Conservation (phyloP, 116 monocot species). For the Papilionanthe hybrid region DNA sequence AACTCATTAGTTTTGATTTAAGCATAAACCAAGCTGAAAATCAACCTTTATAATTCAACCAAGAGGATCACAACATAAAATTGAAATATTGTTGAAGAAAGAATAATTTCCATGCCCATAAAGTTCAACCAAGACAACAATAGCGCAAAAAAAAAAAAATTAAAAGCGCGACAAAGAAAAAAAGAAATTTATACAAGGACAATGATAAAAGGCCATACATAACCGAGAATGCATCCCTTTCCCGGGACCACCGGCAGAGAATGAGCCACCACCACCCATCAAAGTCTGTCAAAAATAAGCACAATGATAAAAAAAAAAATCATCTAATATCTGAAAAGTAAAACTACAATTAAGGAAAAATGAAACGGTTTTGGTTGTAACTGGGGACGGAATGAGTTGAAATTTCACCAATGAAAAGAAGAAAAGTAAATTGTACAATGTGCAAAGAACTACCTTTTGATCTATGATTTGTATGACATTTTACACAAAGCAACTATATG, state of each 20-base stretch:
- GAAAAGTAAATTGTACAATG: not conserved
- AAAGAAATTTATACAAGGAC: not conserved
- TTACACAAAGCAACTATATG: too few relatives aligned
- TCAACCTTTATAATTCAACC: not conserved
- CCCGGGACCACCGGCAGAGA: conserved; percentile 86
- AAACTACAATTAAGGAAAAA: not conserved
- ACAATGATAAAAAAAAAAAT: not conserved
- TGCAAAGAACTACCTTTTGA: not conserved
- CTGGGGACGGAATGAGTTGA: not conserved
- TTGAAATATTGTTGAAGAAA: not conserved
- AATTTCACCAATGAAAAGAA: conserved; percentile 1
- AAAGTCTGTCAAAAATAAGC: conserved; percentile 40
- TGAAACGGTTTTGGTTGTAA: not conserved
- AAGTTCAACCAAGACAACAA: not conserved
- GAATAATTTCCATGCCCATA: not conserved
- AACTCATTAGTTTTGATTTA: not conserved
- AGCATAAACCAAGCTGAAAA: not conserved
- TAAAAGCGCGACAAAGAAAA: not conserved
- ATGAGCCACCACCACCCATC: conserved; percentile 86
- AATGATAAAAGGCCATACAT: conserved; percentile 41
- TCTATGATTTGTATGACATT: not conserved
- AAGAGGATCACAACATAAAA: not conserved
- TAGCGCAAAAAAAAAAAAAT: not conserved
- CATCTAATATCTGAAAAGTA: not conserved
- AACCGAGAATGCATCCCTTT: conserved; percentile 95